Percentiles rank a stretch among this genome's conserved stretches.
phyloP scores from a whole-genome alignment of 2,329 filamentous ascomycete species.

The Polytolypa hystricis region DNA sequence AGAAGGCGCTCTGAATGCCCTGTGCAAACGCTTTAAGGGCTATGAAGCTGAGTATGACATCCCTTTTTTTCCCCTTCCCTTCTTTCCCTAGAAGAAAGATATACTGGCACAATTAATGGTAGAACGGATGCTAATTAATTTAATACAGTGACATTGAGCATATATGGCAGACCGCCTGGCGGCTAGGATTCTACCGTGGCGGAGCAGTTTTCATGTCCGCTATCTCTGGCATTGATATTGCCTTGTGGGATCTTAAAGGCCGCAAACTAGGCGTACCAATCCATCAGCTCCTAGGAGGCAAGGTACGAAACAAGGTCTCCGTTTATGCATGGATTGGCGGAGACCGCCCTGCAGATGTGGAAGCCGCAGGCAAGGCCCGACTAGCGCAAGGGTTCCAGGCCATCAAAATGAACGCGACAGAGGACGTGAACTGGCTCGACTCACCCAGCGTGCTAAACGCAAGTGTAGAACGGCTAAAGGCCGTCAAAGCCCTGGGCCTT shows the following conservation, averaged over 20 bases:
- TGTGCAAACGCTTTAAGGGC: conserved; percentile 50
- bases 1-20: conserved; percentile 61
- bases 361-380: conserved; percentile 43
- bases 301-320: conserved; percentile 55
- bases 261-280: conserved; percentile 55
- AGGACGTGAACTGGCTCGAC: conserved; percentile 66
- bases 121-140: conserved; percentile 1
- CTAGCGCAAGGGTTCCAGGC: conserved; percentile 31
- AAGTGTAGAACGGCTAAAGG: conserved; percentile 55
- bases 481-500: conserved; percentile 58
- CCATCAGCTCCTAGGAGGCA: conserved; percentile 63
- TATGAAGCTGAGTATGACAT: conserved; percentile 55
- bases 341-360: conserved; percentile 57
- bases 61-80: background rate
- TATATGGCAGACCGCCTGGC: conserved; percentile 66
- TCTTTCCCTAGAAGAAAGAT: no score
- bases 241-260: conserved; percentile 67
- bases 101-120: no score
- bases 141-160: conserved; percentile 59
- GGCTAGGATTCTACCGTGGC: conserved; percentile 63
- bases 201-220: conserved; percentile 74
- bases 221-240: conserved; percentile 66
- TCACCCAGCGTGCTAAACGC: conserved; percentile 53
- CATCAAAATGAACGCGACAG: conserved; percentile 71
- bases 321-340: conserved; percentile 75